These are phyloP conservation scores for Penicillium cinerascens DNA, from an alignment of 495 filamentous ascomycete genomes.

Conservation along the genomic window DNA sequence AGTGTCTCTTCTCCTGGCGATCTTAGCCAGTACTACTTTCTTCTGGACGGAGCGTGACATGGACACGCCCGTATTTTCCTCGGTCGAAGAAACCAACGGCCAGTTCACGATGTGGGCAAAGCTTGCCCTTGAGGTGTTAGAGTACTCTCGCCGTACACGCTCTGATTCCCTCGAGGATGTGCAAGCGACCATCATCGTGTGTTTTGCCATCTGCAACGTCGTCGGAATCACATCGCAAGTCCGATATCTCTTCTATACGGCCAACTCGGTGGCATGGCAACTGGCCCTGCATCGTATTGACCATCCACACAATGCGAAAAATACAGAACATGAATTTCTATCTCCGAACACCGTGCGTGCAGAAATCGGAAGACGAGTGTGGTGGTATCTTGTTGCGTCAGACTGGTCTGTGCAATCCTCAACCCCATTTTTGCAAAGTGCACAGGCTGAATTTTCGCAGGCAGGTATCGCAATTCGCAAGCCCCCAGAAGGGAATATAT, in stretches of 20 bases:
- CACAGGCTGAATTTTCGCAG: slow-evolving; percentile 10
- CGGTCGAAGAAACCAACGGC: slow-evolving; percentile 26
- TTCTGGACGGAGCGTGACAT: slow-evolving; percentile 32
- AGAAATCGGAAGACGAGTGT: slow-evolving; percentile 46
- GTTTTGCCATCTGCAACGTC: slow-evolving; percentile 35
- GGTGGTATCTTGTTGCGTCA: slow-evolving; percentile 47
- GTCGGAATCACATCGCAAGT: slow-evolving; percentile 36
- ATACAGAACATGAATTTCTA: slow-evolving; percentile 1
- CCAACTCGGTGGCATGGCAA: slow-evolving; percentile 34
- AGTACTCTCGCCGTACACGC: slow-evolving; percentile 26
- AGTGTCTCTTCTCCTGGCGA: slow-evolving; percentile 42
- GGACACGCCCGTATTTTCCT: slow-evolving; percentile 24
- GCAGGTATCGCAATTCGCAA: slow-evolving; percentile 36
- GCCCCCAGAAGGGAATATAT: slow-evolving; percentile 40
- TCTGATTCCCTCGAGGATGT: slow-evolving; percentile 38
- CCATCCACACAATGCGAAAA: slow-evolving; percentile 16
- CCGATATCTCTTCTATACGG: slow-evolving; percentile 30
- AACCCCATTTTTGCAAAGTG: neutral
- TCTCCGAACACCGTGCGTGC: slow-evolving; percentile 20
- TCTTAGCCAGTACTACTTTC: slow-evolving; percentile 41
- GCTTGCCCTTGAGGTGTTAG: slow-evolving; percentile 36
- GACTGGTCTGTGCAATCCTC: slow-evolving; percentile 37
- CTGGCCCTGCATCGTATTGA: slow-evolving; percentile 43
- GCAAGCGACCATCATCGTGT: slow-evolving; percentile 40
- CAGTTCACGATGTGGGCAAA: slow-evolving; percentile 35